Base-by-base conservation (phyloP, 345 rosid species). In the Aethionema arabicum region DNA sequence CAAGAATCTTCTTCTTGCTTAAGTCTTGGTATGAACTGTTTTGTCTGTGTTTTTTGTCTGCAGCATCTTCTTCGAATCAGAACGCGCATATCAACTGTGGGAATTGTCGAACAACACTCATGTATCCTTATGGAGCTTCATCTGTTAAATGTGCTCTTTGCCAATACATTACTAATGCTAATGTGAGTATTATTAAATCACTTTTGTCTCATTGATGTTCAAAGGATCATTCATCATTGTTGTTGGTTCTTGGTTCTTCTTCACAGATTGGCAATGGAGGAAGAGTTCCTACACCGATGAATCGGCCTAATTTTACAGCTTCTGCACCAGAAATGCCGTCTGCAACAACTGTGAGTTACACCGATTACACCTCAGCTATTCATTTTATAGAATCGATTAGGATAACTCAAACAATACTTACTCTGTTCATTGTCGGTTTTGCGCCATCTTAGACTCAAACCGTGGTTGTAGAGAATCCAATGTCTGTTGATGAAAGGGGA, bases 401-500 rank as follows among this genome's bases (percentile, higher is more conserved):
- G n/a, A 47, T 12, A 48, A 33, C 29, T 37, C 3, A 31, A 32
- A 50, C 21, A 15, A 13, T 0, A 29, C 52, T 64, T 32, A 52
- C 59, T 64, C 7, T 53, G 27, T 32, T 52, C 52, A 64, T 11
- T 40, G 35, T 32, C 10, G 47, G 27, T 43, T n/a, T 72, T 63
- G 66, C 71, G 29, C 60, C 52, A 49, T 72, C 73, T 52, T 83
- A 78, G 72, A 82, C 81, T 53, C 92, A 85, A 76, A 87, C 97
- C 6, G 87, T 85, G 4, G 95, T 90, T 1, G 90, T 90, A 0
- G 95, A 90, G 76, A 90, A 90, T 62, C 92, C 95, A 2, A 90
- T 90, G 97, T 83, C 97, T 9, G 73, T 90, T 13, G 85, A 90
- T 42, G 90, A 87, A 71, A 87, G 90, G 56, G 97, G 97, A 48